Conservation (phyloP, 257 asterid species). For the Echites panduratus region DNA sequence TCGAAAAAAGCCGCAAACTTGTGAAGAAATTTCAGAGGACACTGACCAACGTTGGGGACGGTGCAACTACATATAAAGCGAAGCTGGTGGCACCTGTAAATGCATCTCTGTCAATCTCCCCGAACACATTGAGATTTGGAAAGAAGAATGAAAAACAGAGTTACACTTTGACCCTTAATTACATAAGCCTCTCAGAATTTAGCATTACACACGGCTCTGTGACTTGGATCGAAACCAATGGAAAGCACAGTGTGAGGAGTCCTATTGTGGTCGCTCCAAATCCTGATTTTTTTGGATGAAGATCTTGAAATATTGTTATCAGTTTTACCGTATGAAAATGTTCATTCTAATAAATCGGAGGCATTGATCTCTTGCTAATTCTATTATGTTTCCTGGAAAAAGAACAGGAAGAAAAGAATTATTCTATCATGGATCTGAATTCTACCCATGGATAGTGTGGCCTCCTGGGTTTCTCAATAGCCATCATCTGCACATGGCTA, state of each 20-base stretch:
- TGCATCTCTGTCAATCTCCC: slow-evolving; percentile 25
- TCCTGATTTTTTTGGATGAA: neutral
- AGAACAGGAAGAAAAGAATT: no score
- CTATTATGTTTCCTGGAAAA: no score
- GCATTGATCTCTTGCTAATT: no score
- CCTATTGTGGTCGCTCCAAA: slow-evolving; percentile 25
- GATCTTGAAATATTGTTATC: neutral
- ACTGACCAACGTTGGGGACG: slow-evolving; percentile 38
- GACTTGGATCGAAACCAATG: slow-evolving; percentile 45
- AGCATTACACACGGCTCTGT: slow-evolving; percentile 33
- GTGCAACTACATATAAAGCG: slow-evolving; percentile 27
- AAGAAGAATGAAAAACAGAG: slow-evolving; percentile 38
- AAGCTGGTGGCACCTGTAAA: slow-evolving; percentile 28
- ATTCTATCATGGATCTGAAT: no score
- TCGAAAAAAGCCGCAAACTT: neutral
- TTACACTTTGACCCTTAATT: slow-evolving; percentile 24
- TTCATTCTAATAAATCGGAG: neutral
- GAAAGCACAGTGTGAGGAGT: slow-evolving; percentile 42
- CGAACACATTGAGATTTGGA: slow-evolving; percentile 23
- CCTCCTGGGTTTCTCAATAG: no score
- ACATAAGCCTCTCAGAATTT: slow-evolving; percentile 15
- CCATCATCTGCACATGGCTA: no score
- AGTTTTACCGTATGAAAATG: neutral
- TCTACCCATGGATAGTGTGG: no score
- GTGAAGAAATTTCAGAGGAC: slow-evolving; percentile 29